These are phyloP conservation scores for Hymenoscyphus fructigenus DNA, from an alignment of 2,329 filamentous ascomycete species.

Conservation along the genomic window DNA sequence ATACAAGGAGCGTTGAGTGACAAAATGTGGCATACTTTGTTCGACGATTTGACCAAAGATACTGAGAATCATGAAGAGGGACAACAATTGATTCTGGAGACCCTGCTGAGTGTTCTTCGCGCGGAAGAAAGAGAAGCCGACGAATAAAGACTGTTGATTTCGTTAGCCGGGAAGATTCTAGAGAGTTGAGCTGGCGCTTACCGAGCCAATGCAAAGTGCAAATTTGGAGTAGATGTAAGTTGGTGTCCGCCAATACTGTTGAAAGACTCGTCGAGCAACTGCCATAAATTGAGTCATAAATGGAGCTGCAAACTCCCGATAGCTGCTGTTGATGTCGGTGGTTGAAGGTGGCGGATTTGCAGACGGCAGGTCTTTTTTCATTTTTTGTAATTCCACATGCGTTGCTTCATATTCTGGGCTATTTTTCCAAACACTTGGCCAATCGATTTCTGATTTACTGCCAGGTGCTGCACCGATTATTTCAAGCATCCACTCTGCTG, in stretches of 20 bases:
- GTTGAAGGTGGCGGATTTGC: neutral
- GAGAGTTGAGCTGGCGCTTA: neutral
- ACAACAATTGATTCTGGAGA: slow-evolving; percentile 70
- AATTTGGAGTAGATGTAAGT: neutral
- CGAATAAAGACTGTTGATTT: slow-evolving; percentile 46
- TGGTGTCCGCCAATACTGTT: slow-evolving; percentile 59
- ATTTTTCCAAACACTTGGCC: slow-evolving; percentile 56
- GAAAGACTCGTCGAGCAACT: slow-evolving; percentile 57
- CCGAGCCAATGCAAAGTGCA: neutral
- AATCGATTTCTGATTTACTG: slow-evolving; percentile 32
- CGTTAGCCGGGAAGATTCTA: too few relatives aligned
- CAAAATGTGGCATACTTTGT: slow-evolving; percentile 70
- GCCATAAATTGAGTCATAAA: slow-evolving; percentile 50
- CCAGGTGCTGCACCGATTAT: neutral
- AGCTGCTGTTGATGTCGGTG: slow-evolving; percentile 28
- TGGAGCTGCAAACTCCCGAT: slow-evolving; percentile 62
- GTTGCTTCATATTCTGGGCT: slow-evolving; percentile 26
- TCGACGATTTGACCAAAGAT: slow-evolving; percentile 70
- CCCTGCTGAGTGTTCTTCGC: slow-evolving; percentile 56
- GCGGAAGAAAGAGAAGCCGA: slow-evolving; percentile 63
- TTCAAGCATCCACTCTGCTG: slow-evolving; percentile 77
- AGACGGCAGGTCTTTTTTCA: slow-evolving; percentile 24
- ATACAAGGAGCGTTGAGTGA: slow-evolving; percentile 53
- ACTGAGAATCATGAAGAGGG: slow-evolving; percentile 64
- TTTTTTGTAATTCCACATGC: slow-evolving; percentile 28